Percentiles rank a stretch among this genome's conserved stretches.
These are phyloP conservation scores for Chalciporus piperatus DNA, from an alignment of 768 basidiomycete species.

Conservation along the genomic window DNA sequence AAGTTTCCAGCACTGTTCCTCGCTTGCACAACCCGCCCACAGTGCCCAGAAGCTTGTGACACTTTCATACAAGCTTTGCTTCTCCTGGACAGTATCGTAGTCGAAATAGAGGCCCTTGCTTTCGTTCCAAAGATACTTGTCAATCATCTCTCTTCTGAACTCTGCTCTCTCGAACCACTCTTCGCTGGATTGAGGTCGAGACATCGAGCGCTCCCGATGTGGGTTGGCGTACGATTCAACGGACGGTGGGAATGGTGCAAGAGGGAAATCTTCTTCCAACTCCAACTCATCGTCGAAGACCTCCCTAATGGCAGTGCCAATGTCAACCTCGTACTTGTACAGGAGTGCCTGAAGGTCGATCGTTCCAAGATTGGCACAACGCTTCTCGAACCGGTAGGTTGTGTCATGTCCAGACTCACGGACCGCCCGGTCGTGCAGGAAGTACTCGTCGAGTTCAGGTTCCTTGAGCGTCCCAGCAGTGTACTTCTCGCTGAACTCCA, in stretches of 20 bases:
- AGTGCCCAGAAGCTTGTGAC: slow-evolving; percentile 96
- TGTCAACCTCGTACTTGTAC: slow-evolving; percentile 99
- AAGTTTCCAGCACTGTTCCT: slow-evolving; percentile 90
- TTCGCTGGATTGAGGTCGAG: slow-evolving; percentile 65
- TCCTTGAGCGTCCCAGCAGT: slow-evolving; percentile 81
- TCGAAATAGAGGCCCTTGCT: slow-evolving; percentile 93
- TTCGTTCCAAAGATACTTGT: slow-evolving; percentile 96
- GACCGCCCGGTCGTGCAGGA: slow-evolving; percentile 93
- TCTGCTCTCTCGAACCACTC: slow-evolving; percentile 95
- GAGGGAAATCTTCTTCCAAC: slow-evolving; percentile 86
- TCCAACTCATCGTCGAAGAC: slow-evolving; percentile 92
- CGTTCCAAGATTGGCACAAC: slow-evolving; percentile 94
- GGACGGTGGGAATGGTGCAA: slow-evolving; percentile 89
- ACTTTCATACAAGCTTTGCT: slow-evolving; percentile 92
- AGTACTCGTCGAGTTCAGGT: slow-evolving; percentile 93
- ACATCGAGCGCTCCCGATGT: slow-evolving; percentile 56
- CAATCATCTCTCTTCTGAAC: slow-evolving; percentile 79
- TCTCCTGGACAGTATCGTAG: slow-evolving; percentile 89
- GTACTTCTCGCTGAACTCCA: slow-evolving; percentile 97
- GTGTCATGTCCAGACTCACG: slow-evolving; percentile 97
- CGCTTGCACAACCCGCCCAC: slow-evolving; percentile 97
- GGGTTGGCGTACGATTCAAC: slow-evolving; percentile 65
- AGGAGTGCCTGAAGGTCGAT: slow-evolving; percentile 93
- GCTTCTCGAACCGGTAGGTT: slow-evolving; percentile 96
- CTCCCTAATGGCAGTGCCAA: slow-evolving; percentile 95